These are phyloP conservation scores for Dillenia suffruticosa DNA, from an alignment of 164 flowering plant species.

Conservation along the genomic window DNA sequence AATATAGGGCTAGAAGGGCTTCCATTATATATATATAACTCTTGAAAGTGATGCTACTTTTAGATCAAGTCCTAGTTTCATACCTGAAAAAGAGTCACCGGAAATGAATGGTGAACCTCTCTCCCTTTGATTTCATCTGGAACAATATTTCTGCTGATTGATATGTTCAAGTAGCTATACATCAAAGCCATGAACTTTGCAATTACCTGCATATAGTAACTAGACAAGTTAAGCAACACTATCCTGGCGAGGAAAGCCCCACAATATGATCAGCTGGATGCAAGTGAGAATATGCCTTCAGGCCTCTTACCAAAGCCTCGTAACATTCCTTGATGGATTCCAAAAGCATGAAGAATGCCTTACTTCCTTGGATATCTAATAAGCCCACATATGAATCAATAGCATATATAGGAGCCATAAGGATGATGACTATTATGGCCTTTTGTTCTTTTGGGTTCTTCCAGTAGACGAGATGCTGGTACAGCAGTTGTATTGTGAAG, in stretches of 20 bases:
- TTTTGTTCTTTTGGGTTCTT: slow-evolving; percentile 96
- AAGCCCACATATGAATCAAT: slow-evolving; percentile 75
- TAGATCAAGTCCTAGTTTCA: background rate
- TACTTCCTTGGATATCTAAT: slow-evolving; percentile 74
- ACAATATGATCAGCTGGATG: no score
- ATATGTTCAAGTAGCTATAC: slow-evolving; percentile 87
- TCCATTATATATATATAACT: no score
- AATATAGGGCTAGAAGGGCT: no score
- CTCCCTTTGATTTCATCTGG: slow-evolving; percentile 96
- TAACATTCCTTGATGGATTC: slow-evolving; percentile 90
- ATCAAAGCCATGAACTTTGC: slow-evolving; percentile 92
- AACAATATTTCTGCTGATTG: slow-evolving; percentile 71
- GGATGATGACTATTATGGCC: slow-evolving; percentile 80
- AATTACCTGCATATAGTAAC: slow-evolving; percentile 57
- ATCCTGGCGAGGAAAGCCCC: background rate
- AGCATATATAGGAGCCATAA: slow-evolving; percentile 93
- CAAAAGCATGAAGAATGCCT: slow-evolving; percentile 75
- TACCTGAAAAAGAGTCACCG: slow-evolving; percentile 94
- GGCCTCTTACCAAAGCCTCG: slow-evolving; percentile 72
- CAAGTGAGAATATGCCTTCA: no score
- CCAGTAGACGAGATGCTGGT: slow-evolving; percentile 95
- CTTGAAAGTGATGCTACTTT: no score
- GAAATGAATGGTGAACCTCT: slow-evolving; percentile 88
- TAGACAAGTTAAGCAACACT: slow-evolving; percentile 2
- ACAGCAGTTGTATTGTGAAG: slow-evolving; percentile 76